Conservation (phyloP, 495 filamentous ascomycete species). For the Glonium stellatum region DNA sequence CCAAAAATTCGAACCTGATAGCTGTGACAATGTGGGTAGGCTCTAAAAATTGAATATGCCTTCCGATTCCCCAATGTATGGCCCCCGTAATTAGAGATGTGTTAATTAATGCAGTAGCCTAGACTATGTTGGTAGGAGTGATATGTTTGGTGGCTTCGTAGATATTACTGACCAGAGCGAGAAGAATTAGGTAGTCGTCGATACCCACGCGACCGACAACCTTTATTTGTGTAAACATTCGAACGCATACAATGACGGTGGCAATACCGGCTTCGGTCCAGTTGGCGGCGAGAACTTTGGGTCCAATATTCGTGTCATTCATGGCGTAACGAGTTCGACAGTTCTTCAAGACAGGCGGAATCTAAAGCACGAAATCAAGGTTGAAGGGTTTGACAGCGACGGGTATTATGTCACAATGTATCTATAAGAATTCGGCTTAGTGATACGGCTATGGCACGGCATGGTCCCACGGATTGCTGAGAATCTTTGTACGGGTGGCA, state of each 20-base stretch:
- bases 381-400: too few species aligned
- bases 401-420: too few species aligned
- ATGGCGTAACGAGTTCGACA: too few species aligned
- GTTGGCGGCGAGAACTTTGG: background rate
- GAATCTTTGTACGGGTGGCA: too few species aligned
- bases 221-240: background rate
- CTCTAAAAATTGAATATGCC: background rate
- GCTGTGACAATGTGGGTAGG: background rate
- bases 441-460: too few species aligned
- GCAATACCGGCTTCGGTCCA: constrained; percentile 1
- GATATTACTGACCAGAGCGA: background rate
- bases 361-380: too few species aligned
- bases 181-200: background rate
- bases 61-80: background rate
- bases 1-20: background rate
- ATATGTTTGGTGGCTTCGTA: background rate
- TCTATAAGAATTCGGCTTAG: too few species aligned
- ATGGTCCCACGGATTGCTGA: too few species aligned
- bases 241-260: background rate
- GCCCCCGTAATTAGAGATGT: background rate
- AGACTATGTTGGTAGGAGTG: too few species aligned
- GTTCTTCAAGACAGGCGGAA: too few species aligned
- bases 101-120: background rate
- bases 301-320: background rate
- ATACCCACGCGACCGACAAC: background rate